A percentile compares a stretch with the other conserved stretches of the same genome.
These are phyloP conservation scores for Ceratocystis colombiana DNA, from an alignment of 2,329 filamentous ascomycete genomes.

Conservation along the genomic window DNA sequence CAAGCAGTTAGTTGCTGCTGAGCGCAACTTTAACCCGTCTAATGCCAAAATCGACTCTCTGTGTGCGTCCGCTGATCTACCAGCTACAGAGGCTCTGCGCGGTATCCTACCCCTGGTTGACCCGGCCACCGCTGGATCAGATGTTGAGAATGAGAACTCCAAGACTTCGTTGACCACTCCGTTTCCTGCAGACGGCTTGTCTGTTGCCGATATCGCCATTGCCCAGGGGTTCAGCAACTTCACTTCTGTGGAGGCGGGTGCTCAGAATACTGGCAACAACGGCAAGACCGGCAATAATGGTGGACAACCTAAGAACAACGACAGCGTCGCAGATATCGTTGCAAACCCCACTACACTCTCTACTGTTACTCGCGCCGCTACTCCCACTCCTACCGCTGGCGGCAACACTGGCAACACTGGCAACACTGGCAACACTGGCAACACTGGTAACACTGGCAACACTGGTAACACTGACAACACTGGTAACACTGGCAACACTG, in stretches of 20 bases:
- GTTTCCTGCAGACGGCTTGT: slow-evolving; percentile 50
- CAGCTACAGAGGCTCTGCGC: slow-evolving; percentile 49
- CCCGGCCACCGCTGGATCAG: slow-evolving; percentile 49
- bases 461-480: slow-evolving; percentile 22
- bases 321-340: slow-evolving; percentile 19
- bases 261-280: slow-evolving; percentile 30
- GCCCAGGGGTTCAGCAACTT: slow-evolving; percentile 56
- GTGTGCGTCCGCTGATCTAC: slow-evolving; percentile 53
- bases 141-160: slow-evolving; percentile 51
- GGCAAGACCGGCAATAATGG: slow-evolving; percentile 24
- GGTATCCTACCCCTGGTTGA: slow-evolving; percentile 60
- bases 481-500: slow-evolving; percentile 1
- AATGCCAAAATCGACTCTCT: slow-evolving; percentile 49
- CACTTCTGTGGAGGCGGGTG: slow-evolving; percentile 33
- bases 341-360: neutral
- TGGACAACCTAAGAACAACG: slow-evolving; percentile 27
- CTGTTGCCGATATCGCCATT: slow-evolving; percentile 53
- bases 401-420: slow-evolving; percentile 25
- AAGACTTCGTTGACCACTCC: slow-evolving; percentile 42
- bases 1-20: slow-evolving; percentile 50
- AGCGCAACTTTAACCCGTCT: slow-evolving; percentile 62
- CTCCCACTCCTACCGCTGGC: slow-evolving; percentile 19
- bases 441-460: slow-evolving; percentile 29
- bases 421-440: slow-evolving; percentile 13
- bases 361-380: slow-evolving; percentile 25